Evolutionary conservation across 2,329 filamentous ascomycete species (phyloP), one percentile per base, ranked within the genome.

Genomic region (Didymellaceae sp.): DNA sequence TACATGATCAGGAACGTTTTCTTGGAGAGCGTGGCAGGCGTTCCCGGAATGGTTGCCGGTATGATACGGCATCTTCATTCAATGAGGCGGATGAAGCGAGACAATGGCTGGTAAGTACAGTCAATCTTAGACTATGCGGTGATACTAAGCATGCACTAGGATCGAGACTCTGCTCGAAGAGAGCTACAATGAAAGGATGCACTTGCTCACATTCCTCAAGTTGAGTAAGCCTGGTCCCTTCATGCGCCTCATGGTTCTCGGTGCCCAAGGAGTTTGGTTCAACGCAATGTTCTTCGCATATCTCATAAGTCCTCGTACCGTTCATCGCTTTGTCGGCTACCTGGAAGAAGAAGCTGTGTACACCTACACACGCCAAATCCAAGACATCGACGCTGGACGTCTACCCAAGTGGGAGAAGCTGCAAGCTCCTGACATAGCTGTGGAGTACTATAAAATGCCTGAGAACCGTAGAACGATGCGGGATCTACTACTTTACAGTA

Each of bases 261-360:
- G 39, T 20, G 92, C 93, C 0, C 93, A 97, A 73, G 94, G 93
- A 30, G 90, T 97, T 63, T 97, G 96, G 80, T 97, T 96, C 83
- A 99, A 99, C 76, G 83, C 86, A 58, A 84, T 97, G 71, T 97
- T 99, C 80, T 53, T 96, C 55, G 82, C 88, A 37, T 97, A 97
- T 75, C 85, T 99, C 25, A 67, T 96, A 53, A 91, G 88, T 1
- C 93, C 94, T 6, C 86, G 87, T 54, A 93, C 90, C 57, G 93
- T 90, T 67, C 94, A 99, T 74, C 88, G 94, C 34, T 97, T 99
- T 73, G 92, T 97, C 44, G 94, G 92, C 1, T 97, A 97, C 65
- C 85, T 99, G 10, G 94, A 99, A 74, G 94, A 99, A 73, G 94
- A 99, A 74, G 94, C 94, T 7, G 93, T 97, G 1, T 83, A 96